Evolutionary conservation across 768 basidiomycete genomes (phyloP).

Genomic region (Boletus rubescentipes): DNA sequence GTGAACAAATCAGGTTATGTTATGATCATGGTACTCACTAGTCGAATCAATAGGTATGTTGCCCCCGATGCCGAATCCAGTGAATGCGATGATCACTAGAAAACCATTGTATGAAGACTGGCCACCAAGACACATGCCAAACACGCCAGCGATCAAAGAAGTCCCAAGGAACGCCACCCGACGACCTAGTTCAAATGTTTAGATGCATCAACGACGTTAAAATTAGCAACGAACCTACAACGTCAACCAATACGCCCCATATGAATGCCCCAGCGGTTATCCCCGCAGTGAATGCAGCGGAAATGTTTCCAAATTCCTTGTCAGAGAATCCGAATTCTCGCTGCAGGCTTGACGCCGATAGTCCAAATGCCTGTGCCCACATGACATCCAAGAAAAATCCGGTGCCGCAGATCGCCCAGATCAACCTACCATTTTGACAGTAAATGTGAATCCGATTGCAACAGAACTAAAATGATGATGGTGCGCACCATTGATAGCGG

Average conservation of each 20-base stretch:
- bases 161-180: conserved; percentile 16
- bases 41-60: conserved; percentile 18
- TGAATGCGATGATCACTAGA: conserved; percentile 6
- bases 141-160: conserved; percentile 11
- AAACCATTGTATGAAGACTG: conserved; percentile 13
- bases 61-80: conserved; percentile 15
- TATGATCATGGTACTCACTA: neutral
- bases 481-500: conserved; percentile 17
- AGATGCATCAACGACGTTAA: neutral
- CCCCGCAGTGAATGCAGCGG: neutral
- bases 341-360: conserved; percentile 5
- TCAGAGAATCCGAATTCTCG: conserved; percentile 19
- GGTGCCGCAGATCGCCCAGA: conserved; percentile 14
- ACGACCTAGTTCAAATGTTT: conserved; percentile 9
- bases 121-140: conserved; percentile 12
- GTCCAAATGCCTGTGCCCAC: conserved; percentile 1
- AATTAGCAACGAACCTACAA: conserved; percentile 13
- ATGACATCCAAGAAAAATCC: conserved; percentile 12
- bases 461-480: neutral
- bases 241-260: conserved; percentile 17
- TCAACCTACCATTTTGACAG: conserved; percentile 2
- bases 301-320: conserved; percentile 13
- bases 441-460: neutral
- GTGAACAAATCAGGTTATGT: neutral
- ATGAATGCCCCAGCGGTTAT: conserved; percentile 3